Conservation (phyloP, 2,329 filamentous ascomycete species). For the Colletotrichum salicis region DNA sequence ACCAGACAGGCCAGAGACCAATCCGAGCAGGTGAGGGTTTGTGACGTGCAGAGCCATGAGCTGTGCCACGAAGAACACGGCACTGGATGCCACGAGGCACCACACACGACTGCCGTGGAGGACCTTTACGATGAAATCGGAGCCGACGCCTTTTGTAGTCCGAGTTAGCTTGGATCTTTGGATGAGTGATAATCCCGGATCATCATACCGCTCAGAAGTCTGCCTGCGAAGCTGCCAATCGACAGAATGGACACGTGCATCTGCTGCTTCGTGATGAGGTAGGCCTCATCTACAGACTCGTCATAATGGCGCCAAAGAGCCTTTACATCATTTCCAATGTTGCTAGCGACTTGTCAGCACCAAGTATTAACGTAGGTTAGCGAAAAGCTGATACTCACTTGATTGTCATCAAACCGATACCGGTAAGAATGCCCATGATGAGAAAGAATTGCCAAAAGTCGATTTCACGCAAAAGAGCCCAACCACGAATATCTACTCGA, state of each 20-base stretch:
- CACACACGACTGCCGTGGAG: slow-evolving; percentile 86
- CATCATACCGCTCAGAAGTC: slow-evolving; percentile 76
- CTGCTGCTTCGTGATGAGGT: slow-evolving; percentile 84
- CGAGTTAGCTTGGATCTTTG: slow-evolving; percentile 1
- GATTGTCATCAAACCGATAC: slow-evolving; percentile 97
- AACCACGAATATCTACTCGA: slow-evolving; percentile 90
- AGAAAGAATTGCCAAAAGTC: slow-evolving; percentile 94
- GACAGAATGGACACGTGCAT: slow-evolving; percentile 97
- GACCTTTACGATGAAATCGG: slow-evolving; percentile 86
- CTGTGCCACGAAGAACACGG: slow-evolving; percentile 84
- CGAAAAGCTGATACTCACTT: slow-evolving; percentile 72
- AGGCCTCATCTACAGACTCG: slow-evolving; percentile 74
- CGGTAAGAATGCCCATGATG: slow-evolving; percentile 90
- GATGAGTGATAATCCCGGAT: background rate
- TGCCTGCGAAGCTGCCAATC: slow-evolving; percentile 83
- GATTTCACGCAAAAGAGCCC: slow-evolving; percentile 74
- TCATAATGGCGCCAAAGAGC: slow-evolving; percentile 92
- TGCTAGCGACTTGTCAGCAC: slow-evolving; percentile 65
- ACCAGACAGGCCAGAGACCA: slow-evolving; percentile 86
- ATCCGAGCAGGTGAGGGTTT: slow-evolving; percentile 79
- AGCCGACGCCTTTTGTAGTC: slow-evolving; percentile 75
- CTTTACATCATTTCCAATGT: slow-evolving; percentile 90
- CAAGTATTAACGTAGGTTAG: background rate
- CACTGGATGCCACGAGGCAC: slow-evolving; percentile 83
- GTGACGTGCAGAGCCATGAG: slow-evolving; percentile 78